Percentiles rank a stretch among this genome's conserved stretches.
phyloP scores from a whole-genome alignment of 495 filamentous ascomycete genomes.

The Xylaria castorea region DNA sequence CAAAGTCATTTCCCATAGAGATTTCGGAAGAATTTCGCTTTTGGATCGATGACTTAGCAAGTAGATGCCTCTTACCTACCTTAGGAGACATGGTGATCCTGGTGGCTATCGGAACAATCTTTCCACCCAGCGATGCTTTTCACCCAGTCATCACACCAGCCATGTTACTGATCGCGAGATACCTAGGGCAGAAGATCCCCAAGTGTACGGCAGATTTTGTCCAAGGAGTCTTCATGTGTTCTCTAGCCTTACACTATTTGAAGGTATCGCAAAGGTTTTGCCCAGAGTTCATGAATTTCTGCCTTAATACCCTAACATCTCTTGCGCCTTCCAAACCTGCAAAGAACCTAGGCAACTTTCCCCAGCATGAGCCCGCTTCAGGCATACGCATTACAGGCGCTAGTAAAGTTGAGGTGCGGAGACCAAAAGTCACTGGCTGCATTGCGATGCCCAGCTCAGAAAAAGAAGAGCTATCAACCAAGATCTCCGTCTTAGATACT shows the following conservation, averaged over 20 bases:
- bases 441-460: slow-evolving; percentile 29
- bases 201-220: slow-evolving; percentile 67
- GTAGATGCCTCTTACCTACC: slow-evolving; percentile 64
- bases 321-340: slow-evolving; percentile 62
- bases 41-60: slow-evolving; percentile 70
- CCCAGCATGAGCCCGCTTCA: slow-evolving; percentile 62
- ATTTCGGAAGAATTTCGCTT: slow-evolving; percentile 78
- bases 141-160: slow-evolving; percentile 92
- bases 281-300: slow-evolving; percentile 85
- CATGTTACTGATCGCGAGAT: slow-evolving; percentile 78
- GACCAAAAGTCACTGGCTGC: slow-evolving; percentile 63
- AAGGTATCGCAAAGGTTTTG: slow-evolving; percentile 80
- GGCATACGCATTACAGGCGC: slow-evolving; percentile 59
- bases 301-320: slow-evolving; percentile 74
- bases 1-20: slow-evolving; percentile 78
- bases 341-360: slow-evolving; percentile 61
- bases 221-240: slow-evolving; percentile 78
- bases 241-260: slow-evolving; percentile 82
- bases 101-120: slow-evolving; percentile 82
- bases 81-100: slow-evolving; percentile 81
- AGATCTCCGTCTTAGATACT: slow-evolving; percentile 65
- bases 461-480: slow-evolving; percentile 53
- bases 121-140: slow-evolving; percentile 95
- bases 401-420: slow-evolving; percentile 43
- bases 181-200: slow-evolving; percentile 78